Evolutionary conservation across 129 eudicot species (phyloP).

Genomic region (Saposhnikovia divaricata): DNA sequence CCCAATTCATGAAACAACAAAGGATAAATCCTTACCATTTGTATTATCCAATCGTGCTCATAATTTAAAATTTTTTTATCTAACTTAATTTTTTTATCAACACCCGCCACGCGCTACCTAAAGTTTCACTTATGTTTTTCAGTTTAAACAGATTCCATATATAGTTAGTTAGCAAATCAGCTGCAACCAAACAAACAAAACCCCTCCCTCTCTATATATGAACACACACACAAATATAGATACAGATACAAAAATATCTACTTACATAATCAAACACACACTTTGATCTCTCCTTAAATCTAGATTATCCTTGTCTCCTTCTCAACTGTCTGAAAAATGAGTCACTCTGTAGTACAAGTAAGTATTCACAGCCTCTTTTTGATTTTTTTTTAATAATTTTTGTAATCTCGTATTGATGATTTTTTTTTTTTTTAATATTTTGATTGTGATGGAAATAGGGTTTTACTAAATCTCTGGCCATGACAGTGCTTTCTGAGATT

Average conservation of each 20-base stretch:
- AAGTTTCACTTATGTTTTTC: neutral
- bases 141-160: too few species aligned
- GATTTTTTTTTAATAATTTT: neutral
- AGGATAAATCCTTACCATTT: too few species aligned
- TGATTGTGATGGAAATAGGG: slow-evolving; percentile 35
- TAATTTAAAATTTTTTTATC: too few species aligned
- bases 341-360: slow-evolving; percentile 53
- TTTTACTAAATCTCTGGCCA: slow-evolving; percentile 83
- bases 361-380: neutral
- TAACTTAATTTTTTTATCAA: too few species aligned
- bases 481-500: slow-evolving; percentile 95
- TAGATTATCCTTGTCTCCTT: neutral
- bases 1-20: too few species aligned
- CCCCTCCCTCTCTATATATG: too few species aligned
- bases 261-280: neutral
- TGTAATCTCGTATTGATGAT: neutral
- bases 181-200: too few species aligned
- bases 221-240: neutral
- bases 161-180: too few species aligned
- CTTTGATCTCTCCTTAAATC: slow-evolving; percentile 3
- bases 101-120: neutral
- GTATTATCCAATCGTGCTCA: too few species aligned
- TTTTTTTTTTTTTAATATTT: neutral
- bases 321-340: slow-evolving; percentile 25
- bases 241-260: neutral